phyloP scores from a whole-genome alignment of 2,329 filamentous ascomycete species.

The Teratosphaeria pseudoeucalypti region DNA sequence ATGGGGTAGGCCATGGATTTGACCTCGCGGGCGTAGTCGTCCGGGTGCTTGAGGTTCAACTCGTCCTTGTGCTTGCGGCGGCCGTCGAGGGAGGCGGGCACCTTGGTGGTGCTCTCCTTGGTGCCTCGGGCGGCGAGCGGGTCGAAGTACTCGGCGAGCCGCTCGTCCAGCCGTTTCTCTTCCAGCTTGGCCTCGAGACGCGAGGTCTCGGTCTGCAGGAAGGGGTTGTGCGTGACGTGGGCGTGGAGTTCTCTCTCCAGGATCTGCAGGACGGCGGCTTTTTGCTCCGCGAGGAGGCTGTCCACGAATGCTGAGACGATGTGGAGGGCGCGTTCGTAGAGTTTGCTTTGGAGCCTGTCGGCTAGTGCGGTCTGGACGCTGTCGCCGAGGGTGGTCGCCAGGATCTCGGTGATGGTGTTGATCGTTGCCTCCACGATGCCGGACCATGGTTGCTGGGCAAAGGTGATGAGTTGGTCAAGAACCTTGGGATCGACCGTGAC shows the following conservation, averaged over 20 bases:
- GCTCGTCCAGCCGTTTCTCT: constrained; percentile 16
- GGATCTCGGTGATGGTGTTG: background rate
- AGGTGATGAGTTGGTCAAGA: background rate
- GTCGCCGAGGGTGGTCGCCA: background rate
- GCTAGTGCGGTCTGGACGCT: constrained; percentile 24
- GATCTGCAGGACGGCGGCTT: background rate
- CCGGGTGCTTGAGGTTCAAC: constrained; percentile 35
- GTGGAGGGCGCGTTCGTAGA: no score
- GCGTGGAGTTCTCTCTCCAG: constrained; percentile 1
- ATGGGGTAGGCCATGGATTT: constrained; percentile 53
- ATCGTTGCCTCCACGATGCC: background rate
- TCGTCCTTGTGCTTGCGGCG: constrained; percentile 16
- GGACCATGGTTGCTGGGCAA: background rate
- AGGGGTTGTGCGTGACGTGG: constrained; percentile 26
- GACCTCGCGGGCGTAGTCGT: constrained; percentile 51
- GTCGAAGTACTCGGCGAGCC: constrained; percentile 21
- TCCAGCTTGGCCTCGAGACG: constrained; percentile 13
- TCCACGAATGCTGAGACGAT: no score
- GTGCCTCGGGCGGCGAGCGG: constrained; percentile 8
- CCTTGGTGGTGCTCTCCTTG: constrained; percentile 6
- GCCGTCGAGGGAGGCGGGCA: background rate
- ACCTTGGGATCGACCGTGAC: background rate
- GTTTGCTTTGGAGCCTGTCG: no score
- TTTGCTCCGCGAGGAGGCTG: no score
- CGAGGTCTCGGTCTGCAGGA: constrained; percentile 18